These are phyloP conservation scores for Ciborinia camelliae DNA, from an alignment of 2,329 filamentous ascomycete species.

Conservation along the genomic window DNA sequence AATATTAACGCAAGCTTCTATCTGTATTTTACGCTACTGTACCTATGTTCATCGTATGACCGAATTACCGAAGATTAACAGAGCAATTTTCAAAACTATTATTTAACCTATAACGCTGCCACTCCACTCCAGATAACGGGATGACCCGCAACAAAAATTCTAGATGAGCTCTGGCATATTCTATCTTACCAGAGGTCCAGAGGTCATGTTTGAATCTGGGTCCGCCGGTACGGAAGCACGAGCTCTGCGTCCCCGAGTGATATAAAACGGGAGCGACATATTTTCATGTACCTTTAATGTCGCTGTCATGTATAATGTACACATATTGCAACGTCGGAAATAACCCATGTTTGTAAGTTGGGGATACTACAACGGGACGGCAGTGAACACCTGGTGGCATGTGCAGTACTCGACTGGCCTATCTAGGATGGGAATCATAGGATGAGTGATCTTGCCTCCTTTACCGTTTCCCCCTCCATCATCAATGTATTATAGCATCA, in stretches of 20 bases:
- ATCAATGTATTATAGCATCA: slow-evolving; percentile 19
- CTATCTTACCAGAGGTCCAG: slow-evolving; percentile 7
- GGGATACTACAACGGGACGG: slow-evolving; percentile 20
- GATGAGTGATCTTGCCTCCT: slow-evolving; percentile 1
- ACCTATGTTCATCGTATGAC: neutral
- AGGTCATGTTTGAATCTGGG: slow-evolving; percentile 26
- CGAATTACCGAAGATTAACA: slow-evolving; percentile 10
- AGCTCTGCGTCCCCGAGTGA: slow-evolving; percentile 31
- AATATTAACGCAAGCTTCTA: neutral
- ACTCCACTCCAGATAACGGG: slow-evolving; percentile 13
- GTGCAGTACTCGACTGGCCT: slow-evolving; percentile 23
- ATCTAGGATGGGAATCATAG: too few species aligned
- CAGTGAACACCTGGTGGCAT: slow-evolving; percentile 30
- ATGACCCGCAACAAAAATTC: slow-evolving; percentile 16
- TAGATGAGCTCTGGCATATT: slow-evolving; percentile 13
- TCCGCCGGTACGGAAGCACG: slow-evolving; percentile 35
- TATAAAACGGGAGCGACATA: slow-evolving; percentile 22
- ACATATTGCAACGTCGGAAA: slow-evolving; percentile 14
- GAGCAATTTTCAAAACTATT: neutral
- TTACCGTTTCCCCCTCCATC: slow-evolving; percentile 2
- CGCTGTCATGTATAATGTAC: slow-evolving; percentile 25
- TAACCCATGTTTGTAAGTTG: slow-evolving; percentile 17
- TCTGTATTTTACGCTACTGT: neutral
- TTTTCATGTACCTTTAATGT: slow-evolving; percentile 3
- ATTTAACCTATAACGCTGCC: neutral